Evolutionary conservation across 1,284 basidiomycete genomes (phyloP), one percentile per base, ranked within the genome.

Genomic region (Austroboletus rostrupii): DNA sequence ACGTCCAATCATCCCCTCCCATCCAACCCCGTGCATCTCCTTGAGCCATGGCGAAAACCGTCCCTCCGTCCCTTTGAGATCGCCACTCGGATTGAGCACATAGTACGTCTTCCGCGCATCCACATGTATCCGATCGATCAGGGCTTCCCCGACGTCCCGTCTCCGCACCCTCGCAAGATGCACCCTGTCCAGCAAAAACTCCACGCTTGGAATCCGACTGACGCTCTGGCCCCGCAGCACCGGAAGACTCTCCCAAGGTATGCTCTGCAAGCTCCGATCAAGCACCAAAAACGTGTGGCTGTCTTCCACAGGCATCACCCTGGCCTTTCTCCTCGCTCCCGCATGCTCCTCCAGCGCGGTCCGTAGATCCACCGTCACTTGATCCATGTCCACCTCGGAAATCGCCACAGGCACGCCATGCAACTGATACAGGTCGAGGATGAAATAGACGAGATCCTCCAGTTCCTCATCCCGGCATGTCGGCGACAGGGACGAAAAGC

Each of bases 221-320:
- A 98, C 81, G 40, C 93, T 91, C 50, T 85, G 78, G 8, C 88
- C 89, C 45, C 91, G 78, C 10, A 99, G 73, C 41, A 86, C 80
- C 0, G 96, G 94, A 21, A 98, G 83, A 26, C 90, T 95, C 71
- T 99, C 97, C 97, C 96, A 99, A 1, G 97, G 96, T 52, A 99
- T 78, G 0, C 83, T 80, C 61, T 94, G 90, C 13, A 96, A 74
- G 54, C 92, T 87, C 72, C 92, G 92, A 70, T 98, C 97, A 31
- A 99, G 76, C 13, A 96, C 80, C 49, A 99, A 75, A 72, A 97
- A 96, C 33, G 87, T 70, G 65, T 99, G 96, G 29, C 80, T 73
- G 52, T 85, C 81, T 16, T 74, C 61, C 10, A 57, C 55, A 12
- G 59, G 33, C 9, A 43, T 48, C 48, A 72, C 67, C 37, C 56